A percentile compares a stretch with the other conserved stretches of the same genome.
Conservation (phyloP, 495 filamentous ascomycete species). For the Penicillium pulvis region DNA sequence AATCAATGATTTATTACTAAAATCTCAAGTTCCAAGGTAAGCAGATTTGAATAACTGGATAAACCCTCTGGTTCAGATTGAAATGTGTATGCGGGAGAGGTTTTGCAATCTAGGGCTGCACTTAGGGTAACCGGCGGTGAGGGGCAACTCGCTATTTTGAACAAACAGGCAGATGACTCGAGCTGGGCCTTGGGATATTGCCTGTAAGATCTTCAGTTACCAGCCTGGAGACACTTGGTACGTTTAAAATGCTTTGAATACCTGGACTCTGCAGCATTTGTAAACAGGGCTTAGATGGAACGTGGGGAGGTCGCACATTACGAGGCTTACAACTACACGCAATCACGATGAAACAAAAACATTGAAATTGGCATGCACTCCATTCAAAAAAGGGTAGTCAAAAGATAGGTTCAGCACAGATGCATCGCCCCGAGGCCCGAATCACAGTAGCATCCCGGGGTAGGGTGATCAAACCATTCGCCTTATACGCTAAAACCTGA, state of each 20-base stretch:
- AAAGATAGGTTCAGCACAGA: constrained; percentile 36
- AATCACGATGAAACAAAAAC: constrained; percentile 9
- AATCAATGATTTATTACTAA: background rate
- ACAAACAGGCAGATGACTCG: no score
- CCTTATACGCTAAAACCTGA: constrained; percentile 24
- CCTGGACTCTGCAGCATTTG: background rate
- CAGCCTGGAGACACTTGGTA: no score
- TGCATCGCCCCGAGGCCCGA: constrained; percentile 24
- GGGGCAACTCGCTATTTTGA: background rate
- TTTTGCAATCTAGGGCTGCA: background rate
- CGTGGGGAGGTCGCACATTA: background rate
- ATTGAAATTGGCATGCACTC: constrained; percentile 37
- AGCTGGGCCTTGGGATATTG: no score
- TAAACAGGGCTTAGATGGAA: no score
- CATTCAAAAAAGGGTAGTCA: constrained; percentile 36
- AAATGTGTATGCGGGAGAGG: background rate
- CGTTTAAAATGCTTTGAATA: background rate
- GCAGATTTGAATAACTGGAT: no score
- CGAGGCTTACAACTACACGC: constrained; percentile 4
- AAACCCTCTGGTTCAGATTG: background rate
- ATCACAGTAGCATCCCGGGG: constrained; percentile 24
- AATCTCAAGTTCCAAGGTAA: no score
- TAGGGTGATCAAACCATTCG: constrained; percentile 25
- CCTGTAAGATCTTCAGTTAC: no score
- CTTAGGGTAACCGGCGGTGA: background rate